phyloP scores from a whole-genome alignment of 2,329 filamentous ascomycete genomes.

The Coleophoma cylindrospora region DNA sequence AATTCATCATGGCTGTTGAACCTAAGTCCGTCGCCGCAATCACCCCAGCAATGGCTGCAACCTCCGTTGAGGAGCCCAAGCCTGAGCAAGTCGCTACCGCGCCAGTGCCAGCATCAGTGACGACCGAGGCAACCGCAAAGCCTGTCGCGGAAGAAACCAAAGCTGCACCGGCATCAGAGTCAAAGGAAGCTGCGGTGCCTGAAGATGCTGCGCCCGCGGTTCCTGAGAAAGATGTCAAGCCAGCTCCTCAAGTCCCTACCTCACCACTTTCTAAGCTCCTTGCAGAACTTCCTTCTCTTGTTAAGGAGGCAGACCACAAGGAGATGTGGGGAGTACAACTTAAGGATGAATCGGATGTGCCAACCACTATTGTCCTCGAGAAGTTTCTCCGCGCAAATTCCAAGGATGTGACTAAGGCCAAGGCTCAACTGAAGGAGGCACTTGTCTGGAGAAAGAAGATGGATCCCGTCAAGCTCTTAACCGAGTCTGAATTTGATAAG shows the following conservation, averaged over 20 bases:
- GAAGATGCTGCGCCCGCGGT: not conserved
- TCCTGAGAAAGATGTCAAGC: constrained; percentile 4
- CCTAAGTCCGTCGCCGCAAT: not conserved
- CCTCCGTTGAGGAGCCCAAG: constrained; percentile 3
- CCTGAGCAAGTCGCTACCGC: not conserved
- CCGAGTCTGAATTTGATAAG: constrained; percentile 56
- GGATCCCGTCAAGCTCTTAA: constrained; percentile 63
- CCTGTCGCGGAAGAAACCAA: constrained; percentile 4
- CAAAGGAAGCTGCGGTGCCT: constrained; percentile 1
- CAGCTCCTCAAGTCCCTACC: not conserved
- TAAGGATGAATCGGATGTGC: constrained; percentile 47
- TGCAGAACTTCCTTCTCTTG: constrained; percentile 50
- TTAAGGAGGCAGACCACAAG: constrained; percentile 51
- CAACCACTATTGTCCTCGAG: constrained; percentile 79
- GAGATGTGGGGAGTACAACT: constrained; percentile 89
- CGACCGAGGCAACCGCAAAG: constrained; percentile 1
- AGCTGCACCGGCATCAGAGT: not conserved
- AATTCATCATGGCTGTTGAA: constrained; percentile 1
- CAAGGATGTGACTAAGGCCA: constrained; percentile 67
- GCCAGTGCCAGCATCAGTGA: not conserved
- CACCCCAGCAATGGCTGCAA: not conserved
- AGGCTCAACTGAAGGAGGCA: constrained; percentile 72
- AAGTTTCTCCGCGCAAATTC: constrained; percentile 93
- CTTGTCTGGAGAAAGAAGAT: constrained; percentile 78
- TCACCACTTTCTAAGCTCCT: constrained; percentile 49